Conservation (phyloP, 495 filamentous ascomycete genomes). For the Cercophora sp. region DNA sequence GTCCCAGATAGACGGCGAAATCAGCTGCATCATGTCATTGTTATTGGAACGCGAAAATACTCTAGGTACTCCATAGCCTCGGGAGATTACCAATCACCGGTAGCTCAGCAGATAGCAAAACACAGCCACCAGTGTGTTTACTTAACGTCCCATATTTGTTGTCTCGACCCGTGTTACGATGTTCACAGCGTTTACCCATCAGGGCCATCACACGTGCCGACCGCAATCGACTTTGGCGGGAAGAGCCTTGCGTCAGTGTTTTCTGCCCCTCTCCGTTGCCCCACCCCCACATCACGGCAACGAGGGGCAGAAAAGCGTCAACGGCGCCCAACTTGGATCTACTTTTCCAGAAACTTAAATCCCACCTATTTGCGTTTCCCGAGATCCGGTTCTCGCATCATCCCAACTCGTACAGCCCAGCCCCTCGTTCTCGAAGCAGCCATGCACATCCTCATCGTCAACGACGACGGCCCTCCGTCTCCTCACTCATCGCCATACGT, state of each 20-base stretch:
- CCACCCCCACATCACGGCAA: constrained; percentile 3
- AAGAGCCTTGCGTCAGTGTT: background rate
- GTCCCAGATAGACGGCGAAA: too few relatives aligned
- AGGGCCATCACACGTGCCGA: too few relatives aligned
- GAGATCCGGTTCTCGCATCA: background rate
- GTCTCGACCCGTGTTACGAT: too few relatives aligned
- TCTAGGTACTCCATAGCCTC: too few relatives aligned
- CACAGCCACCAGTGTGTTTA: too few relatives aligned
- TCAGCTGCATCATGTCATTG: too few relatives aligned
- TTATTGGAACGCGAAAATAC: too few relatives aligned
- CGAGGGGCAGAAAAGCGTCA: constrained; percentile 10
- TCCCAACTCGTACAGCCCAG: background rate
- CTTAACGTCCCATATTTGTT: too few relatives aligned
- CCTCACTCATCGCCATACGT: constrained; percentile 89
- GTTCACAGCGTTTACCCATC: too few relatives aligned
- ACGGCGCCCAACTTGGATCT: background rate
- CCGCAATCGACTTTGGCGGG: too few relatives aligned
- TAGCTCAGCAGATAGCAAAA: too few relatives aligned
- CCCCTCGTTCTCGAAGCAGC: background rate
- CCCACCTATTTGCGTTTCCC: background rate
- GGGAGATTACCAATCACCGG: too few relatives aligned
- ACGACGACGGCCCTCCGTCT: constrained; percentile 95
- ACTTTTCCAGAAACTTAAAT: background rate
- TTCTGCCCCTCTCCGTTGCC: background rate
- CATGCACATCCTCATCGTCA: constrained; percentile 52